These are phyloP conservation scores for Xylaria sp. DNA, from an alignment of 2,329 filamentous ascomycete genomes.

Conservation along the genomic window DNA sequence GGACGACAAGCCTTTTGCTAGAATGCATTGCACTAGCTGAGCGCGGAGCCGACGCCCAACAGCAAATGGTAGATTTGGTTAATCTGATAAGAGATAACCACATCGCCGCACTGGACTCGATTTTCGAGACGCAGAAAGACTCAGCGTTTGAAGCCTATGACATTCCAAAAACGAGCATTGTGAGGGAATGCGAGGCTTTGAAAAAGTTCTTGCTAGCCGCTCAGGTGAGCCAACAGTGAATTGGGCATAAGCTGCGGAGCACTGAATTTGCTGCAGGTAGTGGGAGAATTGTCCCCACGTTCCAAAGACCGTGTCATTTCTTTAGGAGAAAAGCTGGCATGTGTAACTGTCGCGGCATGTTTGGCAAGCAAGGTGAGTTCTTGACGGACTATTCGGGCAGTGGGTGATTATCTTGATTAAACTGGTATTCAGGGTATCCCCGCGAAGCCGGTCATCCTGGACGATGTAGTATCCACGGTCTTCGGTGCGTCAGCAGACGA, in stretches of 20 bases:
- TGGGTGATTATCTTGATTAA: slow-evolving; percentile 19
- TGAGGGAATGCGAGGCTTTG: slow-evolving; percentile 59
- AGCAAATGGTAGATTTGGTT: slow-evolving; percentile 59
- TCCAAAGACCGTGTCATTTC: slow-evolving; percentile 63
- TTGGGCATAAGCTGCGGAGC: neutral
- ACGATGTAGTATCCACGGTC: slow-evolving; percentile 44
- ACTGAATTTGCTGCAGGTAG: slow-evolving; percentile 42
- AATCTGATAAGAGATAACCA: slow-evolving; percentile 62
- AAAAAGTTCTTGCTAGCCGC: slow-evolving; percentile 63
- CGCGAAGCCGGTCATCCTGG: slow-evolving; percentile 43
- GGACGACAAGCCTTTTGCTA: slow-evolving; percentile 61
- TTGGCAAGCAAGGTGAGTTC: slow-evolving; percentile 44
- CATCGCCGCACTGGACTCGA: slow-evolving; percentile 51
- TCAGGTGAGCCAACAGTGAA: slow-evolving; percentile 50
- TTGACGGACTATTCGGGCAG: neutral
- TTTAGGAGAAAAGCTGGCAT: slow-evolving; percentile 51
- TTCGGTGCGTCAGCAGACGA: slow-evolving; percentile 44
- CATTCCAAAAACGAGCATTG: slow-evolving; percentile 55
- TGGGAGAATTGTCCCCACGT: slow-evolving; percentile 61
- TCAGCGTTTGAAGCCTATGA: slow-evolving; percentile 49
- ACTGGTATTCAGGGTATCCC: slow-evolving; percentile 38
- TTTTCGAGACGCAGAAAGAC: slow-evolving; percentile 34
- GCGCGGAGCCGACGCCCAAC: slow-evolving; percentile 36
- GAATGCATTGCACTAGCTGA: slow-evolving; percentile 47
- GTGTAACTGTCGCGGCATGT: slow-evolving; percentile 47